Evolutionary conservation across 768 basidiomycete genomes (phyloP).

Genomic region (Rhizopogon salebrosus): DNA sequence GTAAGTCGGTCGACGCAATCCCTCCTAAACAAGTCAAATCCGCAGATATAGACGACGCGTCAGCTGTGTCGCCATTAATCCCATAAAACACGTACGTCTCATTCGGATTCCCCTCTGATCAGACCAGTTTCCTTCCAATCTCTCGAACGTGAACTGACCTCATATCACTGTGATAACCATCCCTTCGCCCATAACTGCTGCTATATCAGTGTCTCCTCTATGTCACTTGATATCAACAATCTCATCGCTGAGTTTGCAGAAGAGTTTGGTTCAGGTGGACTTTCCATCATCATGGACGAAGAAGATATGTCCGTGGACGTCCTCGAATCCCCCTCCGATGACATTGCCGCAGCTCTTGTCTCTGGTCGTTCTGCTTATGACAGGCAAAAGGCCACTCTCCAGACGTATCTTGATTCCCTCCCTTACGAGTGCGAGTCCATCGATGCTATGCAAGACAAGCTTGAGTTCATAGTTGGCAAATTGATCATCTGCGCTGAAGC

Average conservation of each 20-base stretch:
- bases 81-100: conserved; percentile 22
- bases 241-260: conserved; percentile 21
- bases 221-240: conserved; percentile 17
- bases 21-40: conserved; percentile 1
- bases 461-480: conserved; percentile 66
- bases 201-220: background rate
- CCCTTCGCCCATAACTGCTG: background rate
- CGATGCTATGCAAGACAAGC: conserved; percentile 64
- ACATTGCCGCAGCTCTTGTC: conserved; percentile 12
- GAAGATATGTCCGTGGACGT: conserved; percentile 47
- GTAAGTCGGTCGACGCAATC: conserved; percentile 3
- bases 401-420: conserved; percentile 59
- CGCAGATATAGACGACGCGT: conserved; percentile 21
- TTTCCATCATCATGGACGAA: conserved; percentile 46
- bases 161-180: background rate
- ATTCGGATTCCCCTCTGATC: conserved; percentile 8
- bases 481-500: conserved; percentile 67
- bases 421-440: conserved; percentile 72
- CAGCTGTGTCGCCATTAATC: conserved; percentile 10
- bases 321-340: conserved; percentile 36
- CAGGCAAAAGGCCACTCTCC: conserved; percentile 55
- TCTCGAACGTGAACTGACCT: background rate
- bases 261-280: conserved; percentile 12
- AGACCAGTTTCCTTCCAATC: background rate
- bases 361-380: conserved; percentile 40